Conservation (phyloP, 176 grass and related monocot species). For the Oryza meridionalis region DNA sequence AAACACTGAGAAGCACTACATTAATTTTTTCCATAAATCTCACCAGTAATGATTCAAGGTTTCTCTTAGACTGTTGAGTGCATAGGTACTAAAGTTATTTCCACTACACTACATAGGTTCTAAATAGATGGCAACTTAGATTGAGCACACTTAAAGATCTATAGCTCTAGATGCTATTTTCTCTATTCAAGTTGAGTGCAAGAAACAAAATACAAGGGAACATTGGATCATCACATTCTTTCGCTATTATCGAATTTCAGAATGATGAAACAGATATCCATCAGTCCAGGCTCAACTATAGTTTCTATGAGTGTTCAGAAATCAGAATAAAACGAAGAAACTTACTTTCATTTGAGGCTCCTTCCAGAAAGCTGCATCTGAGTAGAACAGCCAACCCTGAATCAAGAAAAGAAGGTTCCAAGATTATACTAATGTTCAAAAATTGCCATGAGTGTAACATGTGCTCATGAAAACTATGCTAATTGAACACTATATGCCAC, state of each 20-base stretch:
- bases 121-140: not conserved
- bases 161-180: not conserved
- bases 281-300: not conserved
- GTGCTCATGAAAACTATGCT: conserved; percentile 14
- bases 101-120: not conserved
- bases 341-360: conserved; percentile 94
- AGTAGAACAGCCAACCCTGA: conserved; percentile 95
- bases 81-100: not conserved
- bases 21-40: not conserved
- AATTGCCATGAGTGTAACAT: not conserved
- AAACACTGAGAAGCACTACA: not conserved
- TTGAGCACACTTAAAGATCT: not conserved
- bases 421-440: conserved; percentile 11
- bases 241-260: not conserved
- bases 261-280: not conserved
- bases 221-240: not conserved
- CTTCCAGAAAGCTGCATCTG: conserved; percentile 83
- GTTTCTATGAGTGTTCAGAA: conserved; percentile 28
- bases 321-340: conserved; percentile 18
- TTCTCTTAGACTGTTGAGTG: not conserved
- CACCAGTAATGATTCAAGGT: not conserved
- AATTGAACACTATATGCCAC: not conserved
- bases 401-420: conserved; percentile 40
- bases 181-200: not conserved
- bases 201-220: not conserved